Evolutionary conservation across 495 filamentous ascomycete species (phyloP).

Genomic region (Oidiodendron maius): DNA sequence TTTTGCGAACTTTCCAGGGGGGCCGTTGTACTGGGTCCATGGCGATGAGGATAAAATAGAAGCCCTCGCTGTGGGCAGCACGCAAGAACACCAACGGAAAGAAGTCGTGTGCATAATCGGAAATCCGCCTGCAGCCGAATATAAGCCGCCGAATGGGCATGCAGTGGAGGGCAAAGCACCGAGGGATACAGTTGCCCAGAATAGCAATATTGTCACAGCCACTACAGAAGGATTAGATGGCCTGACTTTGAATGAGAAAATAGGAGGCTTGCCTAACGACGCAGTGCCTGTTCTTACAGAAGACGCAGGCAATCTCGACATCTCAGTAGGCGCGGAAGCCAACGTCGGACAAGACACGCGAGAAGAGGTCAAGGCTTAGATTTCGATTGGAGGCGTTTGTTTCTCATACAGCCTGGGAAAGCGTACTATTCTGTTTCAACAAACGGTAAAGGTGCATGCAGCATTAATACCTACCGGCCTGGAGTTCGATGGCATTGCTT

Average conservation of each 20-base stretch:
- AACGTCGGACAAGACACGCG: no score
- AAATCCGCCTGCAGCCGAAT: constrained; percentile 15
- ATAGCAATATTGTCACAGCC: background rate
- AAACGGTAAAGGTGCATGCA: no score
- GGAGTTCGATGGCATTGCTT: no score
- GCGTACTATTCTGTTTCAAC: no score
- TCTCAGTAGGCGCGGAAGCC: no score
- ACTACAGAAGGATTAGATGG: constrained; percentile 10
- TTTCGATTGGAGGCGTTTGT: no score
- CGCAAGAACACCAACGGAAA: constrained; percentile 26
- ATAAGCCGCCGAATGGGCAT: background rate
- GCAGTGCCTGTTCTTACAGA: background rate
- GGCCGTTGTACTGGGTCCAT: constrained; percentile 44
- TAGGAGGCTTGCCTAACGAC: background rate
- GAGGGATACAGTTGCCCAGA: background rate
- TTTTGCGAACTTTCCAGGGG: constrained; percentile 36
- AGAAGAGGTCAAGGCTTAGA: no score
- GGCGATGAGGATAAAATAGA: constrained; percentile 32
- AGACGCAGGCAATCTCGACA: no score
- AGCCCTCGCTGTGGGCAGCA: constrained; percentile 38
- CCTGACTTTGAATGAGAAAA: constrained; percentile 18
- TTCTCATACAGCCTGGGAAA: no score
- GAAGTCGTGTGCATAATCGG: constrained; percentile 39
- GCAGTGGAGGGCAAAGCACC: background rate
- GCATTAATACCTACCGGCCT: no score